These are phyloP conservation scores for Phytophthora melonis DNA, from an alignment of 352 stramenopile species.

Conservation along the genomic window DNA sequence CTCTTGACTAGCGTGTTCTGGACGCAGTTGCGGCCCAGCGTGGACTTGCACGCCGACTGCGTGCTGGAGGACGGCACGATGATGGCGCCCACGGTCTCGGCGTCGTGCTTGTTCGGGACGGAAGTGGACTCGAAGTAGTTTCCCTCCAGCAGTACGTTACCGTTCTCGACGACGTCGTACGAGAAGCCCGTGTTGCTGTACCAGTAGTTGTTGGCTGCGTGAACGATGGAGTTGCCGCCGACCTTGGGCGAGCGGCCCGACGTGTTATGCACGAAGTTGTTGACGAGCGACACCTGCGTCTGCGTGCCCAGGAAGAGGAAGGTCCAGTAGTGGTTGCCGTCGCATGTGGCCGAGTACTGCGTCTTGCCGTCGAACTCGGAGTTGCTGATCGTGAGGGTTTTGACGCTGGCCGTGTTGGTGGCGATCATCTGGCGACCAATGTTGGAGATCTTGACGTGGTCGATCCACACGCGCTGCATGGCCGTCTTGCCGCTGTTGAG, in stretches of 20 bases:
- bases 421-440: not conserved
- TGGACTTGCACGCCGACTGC: not conserved
- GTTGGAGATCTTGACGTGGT: constrained; percentile 2
- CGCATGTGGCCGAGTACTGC: constrained; percentile 1
- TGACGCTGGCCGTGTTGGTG: not conserved
- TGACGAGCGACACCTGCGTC: not conserved
- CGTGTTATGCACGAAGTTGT: not conserved
- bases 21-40: constrained; percentile 12
- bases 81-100: not conserved
- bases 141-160: not conserved
- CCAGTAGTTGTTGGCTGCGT: not conserved
- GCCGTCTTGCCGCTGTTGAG: not conserved
- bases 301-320: constrained; percentile 2
- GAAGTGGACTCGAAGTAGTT: not conserved
- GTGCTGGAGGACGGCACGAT: not conserved
- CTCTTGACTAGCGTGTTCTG: constrained; percentile 32
- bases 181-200: not conserved
- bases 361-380: not conserved
- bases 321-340: constrained; percentile 2
- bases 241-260: constrained; percentile 1
- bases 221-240: not conserved
- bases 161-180: not conserved
- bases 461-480: not conserved
- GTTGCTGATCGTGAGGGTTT: not conserved
- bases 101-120: not conserved